Base-by-base conservation (phyloP, 1,139 yeast genomes). In the Sugiyamaella castrensis region DNA sequence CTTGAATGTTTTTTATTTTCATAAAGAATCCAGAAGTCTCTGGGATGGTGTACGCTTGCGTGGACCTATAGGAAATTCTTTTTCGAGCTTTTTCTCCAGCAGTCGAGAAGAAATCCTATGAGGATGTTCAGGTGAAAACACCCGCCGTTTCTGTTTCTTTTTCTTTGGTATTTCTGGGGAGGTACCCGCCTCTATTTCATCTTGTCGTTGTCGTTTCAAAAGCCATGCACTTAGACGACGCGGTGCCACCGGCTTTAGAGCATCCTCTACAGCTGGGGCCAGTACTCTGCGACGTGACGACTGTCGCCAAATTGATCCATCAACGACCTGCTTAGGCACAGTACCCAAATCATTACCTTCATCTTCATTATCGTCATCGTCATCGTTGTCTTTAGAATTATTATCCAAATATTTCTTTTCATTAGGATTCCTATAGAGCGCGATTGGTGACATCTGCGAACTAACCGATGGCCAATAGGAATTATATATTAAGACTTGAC, bases 401-500 rank as follows among this genome's bases (percentile, higher is more conserved):
- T 40, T 48, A 12, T 37, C 47, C 26, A 33, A 42, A 27, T 46
- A 39, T n/a, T 30, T 26, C 16, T 46, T 44, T 8, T 44, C 52
- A 40, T 41, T 41, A 13, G 36, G 48, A 27, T 26, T 53, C 30
- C 46, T 13, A 37, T 56, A 58, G 11, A 62, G 54, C 29, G 52
- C 59, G 32, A 62, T 54, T 24, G 37, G 38, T 13, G 48, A 56
- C 2, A 46, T 53, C 29, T 49, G 48, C 2, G 45, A 19, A 5
- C 40, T 50, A 13, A 50, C 37, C 1, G 58, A 53, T 3, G 70
- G 70, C 70, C 70, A 66, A 33, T 44, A 53, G 5, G 61, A 51
- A 40, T 54, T 54, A 50, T 62, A 66, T 5, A 66, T 43, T 2
- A 54, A 40, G 5, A 61, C 61, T 36, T 65, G 69, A n/a, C 69